Percentiles rank a stretch among this genome's conserved stretches.
Conservation (phyloP, 2,329 filamentous ascomycete species). For the Nemania sp. region DNA sequence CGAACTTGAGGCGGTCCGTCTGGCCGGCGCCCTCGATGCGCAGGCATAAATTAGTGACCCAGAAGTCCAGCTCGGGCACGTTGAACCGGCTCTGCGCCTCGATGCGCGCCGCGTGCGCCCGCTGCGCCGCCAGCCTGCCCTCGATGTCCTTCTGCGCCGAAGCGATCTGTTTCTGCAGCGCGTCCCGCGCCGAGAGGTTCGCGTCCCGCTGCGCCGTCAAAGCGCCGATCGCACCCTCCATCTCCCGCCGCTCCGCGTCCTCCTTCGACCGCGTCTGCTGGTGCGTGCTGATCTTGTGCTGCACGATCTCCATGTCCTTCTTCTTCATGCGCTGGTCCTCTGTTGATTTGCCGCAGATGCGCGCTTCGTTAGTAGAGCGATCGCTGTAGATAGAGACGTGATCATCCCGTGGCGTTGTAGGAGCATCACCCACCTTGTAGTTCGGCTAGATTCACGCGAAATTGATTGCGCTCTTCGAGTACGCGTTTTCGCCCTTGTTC, state of each 20-base stretch:
- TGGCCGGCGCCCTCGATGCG: constrained; percentile 86
- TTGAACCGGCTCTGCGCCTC: constrained; percentile 87
- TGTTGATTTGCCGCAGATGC: constrained; percentile 42
- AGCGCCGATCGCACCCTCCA: constrained; percentile 64
- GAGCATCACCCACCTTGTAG: constrained; percentile 70
- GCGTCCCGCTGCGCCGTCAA: constrained; percentile 63
- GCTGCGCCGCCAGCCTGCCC: constrained; percentile 69
- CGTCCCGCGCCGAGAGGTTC: constrained; percentile 60
- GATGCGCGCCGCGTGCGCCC: constrained; percentile 71
- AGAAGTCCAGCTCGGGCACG: constrained; percentile 91
- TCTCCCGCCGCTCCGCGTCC: constrained; percentile 74
- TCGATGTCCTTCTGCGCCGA: constrained; percentile 73
- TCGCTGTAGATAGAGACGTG: background rate
- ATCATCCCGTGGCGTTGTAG: background rate
- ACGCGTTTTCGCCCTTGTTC: constrained; percentile 88
- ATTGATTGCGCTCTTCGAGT: constrained; percentile 90
- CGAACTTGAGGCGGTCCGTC: constrained; percentile 85
- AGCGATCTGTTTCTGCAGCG: constrained; percentile 63
- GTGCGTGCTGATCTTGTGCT: constrained; percentile 70
- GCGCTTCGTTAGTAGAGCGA: constrained; percentile 2
- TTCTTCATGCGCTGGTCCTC: constrained; percentile 91
- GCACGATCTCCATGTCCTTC: constrained; percentile 81
- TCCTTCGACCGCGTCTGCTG: constrained; percentile 77
- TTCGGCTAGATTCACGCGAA: constrained; percentile 86
- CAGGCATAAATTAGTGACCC: constrained; percentile 88